Base-by-base conservation (phyloP, 2,329 filamentous ascomycete genomes). In the Cordyceps militaris region DNA sequence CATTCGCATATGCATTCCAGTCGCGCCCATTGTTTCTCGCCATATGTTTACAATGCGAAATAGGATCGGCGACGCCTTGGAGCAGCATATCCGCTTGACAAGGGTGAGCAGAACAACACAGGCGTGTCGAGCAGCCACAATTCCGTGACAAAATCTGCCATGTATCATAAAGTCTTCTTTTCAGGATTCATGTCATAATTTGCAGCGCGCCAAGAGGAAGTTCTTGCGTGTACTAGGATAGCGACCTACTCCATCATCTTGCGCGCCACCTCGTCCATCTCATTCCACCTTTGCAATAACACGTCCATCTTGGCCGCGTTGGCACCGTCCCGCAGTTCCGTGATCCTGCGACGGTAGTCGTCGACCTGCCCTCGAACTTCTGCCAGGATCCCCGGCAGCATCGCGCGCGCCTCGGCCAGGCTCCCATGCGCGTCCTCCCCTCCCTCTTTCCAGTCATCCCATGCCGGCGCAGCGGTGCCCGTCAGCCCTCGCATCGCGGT, bases 1-100 rank as follows among this genome's bases (percentile, higher is more conserved):
- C 16, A 40, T 47, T 47, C 48, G 32, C 32, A 48, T 38, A 56
- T 56, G 30, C 53, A 56, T 56, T 38, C 23, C 53, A 38, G 52
- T 9, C 51, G 28, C 32, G 32, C n/a, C 30, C 28, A 16, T 46
- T 19, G 36, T 10, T 30, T 19, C 3, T 19, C 19, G 21, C 9
- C 28, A 54, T 46, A 4, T 13, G 28, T 40, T 19, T 19, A 40
- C 36, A n/a, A 40, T 19, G 36, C 36, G 7, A 40, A 40, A 19
- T 6, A 40, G 4, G 5, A 40, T 40, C 8, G 34, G 34, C 13
- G n/a, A n/a, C n/a, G n/a, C n/a, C n/a, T n/a, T n/a, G n/a, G n/a
- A n/a, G n/a, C n/a, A n/a, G n/a, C n/a, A n/a, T n/a, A n/a, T n/a
- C n/a, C n/a, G n/a, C n/a, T n/a, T n/a, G n/a, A n/a, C n/a, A n/a